phyloP scores from a whole-genome alignment of 768 basidiomycete genomes.

The Plicaturopsis crispa region DNA sequence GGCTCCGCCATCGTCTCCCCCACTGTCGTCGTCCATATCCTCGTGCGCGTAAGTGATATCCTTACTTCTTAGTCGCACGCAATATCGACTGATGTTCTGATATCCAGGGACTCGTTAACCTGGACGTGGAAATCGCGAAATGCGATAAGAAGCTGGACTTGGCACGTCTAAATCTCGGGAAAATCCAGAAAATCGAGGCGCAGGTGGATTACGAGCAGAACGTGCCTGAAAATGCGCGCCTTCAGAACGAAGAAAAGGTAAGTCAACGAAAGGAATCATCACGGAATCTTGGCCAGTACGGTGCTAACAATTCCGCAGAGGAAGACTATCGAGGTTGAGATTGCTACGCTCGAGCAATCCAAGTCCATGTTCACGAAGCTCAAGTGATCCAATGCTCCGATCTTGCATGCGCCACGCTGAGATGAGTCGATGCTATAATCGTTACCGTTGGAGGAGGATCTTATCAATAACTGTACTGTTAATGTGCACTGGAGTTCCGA shows the following conservation, averaged over 20 bases:
- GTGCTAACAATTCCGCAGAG: conserved; percentile 33
- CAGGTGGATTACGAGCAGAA: conserved; percentile 74
- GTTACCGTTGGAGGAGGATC: neutral
- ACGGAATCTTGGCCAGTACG: neutral
- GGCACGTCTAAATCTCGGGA: conserved; percentile 60
- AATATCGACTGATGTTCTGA: neutral
- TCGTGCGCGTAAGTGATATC: conserved; percentile 64
- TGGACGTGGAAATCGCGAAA: conserved; percentile 83
- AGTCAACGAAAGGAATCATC: conserved; percentile 11
- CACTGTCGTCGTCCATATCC: conserved; percentile 69
- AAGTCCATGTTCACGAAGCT: conserved; percentile 71
- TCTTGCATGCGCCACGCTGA: neutral
- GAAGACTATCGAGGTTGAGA: conserved; percentile 73
- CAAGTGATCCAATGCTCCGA: conserved; percentile 28
- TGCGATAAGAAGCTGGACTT: conserved; percentile 85
- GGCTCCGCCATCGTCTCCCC: conserved; percentile 76
- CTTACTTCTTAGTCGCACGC: neutral
- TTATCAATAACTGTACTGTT: neutral
- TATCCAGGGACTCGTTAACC: conserved; percentile 78
- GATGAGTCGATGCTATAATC: neutral
- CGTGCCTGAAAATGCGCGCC: conserved; percentile 71
- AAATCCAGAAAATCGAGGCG: conserved; percentile 64
- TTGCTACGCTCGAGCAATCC: conserved; percentile 61
- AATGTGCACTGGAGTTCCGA: neutral
- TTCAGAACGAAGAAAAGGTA: conserved; percentile 79